These are phyloP conservation scores for Lagerstroemia speciosa DNA, from an alignment of 345 rosid species.

Conservation along the genomic window DNA sequence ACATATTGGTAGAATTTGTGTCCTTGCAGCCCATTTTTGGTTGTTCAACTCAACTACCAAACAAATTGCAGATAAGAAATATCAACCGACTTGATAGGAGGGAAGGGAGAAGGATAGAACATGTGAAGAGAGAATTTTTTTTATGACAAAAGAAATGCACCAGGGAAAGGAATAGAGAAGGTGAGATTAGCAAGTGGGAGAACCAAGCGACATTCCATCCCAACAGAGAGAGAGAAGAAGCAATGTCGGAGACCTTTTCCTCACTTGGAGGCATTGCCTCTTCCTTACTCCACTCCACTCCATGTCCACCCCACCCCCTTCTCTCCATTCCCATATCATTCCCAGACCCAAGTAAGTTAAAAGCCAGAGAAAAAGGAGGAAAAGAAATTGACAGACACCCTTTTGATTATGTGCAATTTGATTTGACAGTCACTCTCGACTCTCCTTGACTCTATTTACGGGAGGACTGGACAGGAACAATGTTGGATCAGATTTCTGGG, in stretches of 20 bases:
- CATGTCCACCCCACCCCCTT: neutral
- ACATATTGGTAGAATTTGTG: no score
- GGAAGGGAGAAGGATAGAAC: no score
- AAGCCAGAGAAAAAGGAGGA: no score
- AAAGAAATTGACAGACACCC: neutral
- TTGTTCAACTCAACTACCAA: no score
- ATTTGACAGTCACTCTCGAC: neutral
- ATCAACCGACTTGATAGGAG: no score
- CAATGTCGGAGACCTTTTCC: constrained; percentile 3
- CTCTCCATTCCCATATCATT: no score
- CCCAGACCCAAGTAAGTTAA: no score
- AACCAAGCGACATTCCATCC: neutral
- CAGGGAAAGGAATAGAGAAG: neutral
- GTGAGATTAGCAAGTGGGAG: constrained; percentile 12
- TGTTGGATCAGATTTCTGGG: neutral
- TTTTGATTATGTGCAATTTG: constrained; percentile 1
- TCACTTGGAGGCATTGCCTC: constrained; percentile 16
- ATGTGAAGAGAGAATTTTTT: no score
- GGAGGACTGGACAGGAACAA: neutral
- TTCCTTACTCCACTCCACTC: constrained; percentile 20
- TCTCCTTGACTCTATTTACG: neutral
- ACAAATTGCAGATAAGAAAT: no score
- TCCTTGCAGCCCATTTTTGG: no score
- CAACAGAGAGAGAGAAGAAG: neutral
- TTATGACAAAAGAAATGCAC: no score